Conservation (phyloP, 2,329 filamentous ascomycete genomes). For the Alternaria burnsii region DNA sequence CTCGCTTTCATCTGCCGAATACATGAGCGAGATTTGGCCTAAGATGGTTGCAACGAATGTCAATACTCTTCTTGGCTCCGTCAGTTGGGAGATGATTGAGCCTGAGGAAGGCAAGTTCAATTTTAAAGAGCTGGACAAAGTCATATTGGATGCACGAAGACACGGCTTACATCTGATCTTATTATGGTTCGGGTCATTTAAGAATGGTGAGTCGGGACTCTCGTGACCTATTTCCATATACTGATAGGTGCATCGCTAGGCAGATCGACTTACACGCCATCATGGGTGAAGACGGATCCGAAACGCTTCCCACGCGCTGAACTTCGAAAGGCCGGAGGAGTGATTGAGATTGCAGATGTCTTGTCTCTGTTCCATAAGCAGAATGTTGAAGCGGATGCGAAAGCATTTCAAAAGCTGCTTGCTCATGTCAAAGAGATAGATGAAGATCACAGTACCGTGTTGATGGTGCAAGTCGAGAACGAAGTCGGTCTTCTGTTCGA, state of each 20-base stretch:
- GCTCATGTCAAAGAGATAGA: slow-evolving; percentile 57
- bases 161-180: slow-evolving; percentile 54
- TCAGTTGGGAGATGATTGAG: slow-evolving; percentile 60
- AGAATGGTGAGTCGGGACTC: slow-evolving; percentile 49
- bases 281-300: slow-evolving; percentile 46
- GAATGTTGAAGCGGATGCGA: slow-evolving; percentile 48
- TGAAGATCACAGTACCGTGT: slow-evolving; percentile 57
- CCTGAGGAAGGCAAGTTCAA: slow-evolving; percentile 56
- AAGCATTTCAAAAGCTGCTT: slow-evolving; percentile 53
- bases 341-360: slow-evolving; percentile 31
- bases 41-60: slow-evolving; percentile 54
- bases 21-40: slow-evolving; percentile 57
- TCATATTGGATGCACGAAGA: slow-evolving; percentile 50
- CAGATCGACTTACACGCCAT: slow-evolving; percentile 36
- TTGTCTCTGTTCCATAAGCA: slow-evolving; percentile 48
- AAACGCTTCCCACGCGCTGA: slow-evolving; percentile 43
- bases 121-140: slow-evolving; percentile 54
- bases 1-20: slow-evolving; percentile 55
- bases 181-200: slow-evolving; percentile 60
- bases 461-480: slow-evolving; percentile 68
- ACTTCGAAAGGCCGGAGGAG: slow-evolving; percentile 29
- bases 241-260: slow-evolving; percentile 1
- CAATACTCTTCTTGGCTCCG: slow-evolving; percentile 57
- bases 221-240: neutral
- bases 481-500: slow-evolving; percentile 61